Conservation (phyloP, 257 asterid species). For the Jacaranda mimosifolia region DNA sequence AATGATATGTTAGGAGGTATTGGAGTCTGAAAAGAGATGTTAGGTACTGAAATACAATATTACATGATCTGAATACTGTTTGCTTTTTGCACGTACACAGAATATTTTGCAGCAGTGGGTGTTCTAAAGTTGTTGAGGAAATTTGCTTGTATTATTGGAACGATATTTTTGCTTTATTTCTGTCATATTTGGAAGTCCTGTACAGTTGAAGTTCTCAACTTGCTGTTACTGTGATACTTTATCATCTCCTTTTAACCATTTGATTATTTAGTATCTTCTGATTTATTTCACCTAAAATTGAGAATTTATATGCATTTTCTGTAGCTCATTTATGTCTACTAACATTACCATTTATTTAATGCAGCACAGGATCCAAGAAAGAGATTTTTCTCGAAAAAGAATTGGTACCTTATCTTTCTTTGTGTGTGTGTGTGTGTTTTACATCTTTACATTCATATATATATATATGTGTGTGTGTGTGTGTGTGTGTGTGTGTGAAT, state of each 20-base stretch:
- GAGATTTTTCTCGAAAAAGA: constrained; percentile 79
- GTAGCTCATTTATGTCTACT: constrained; percentile 19
- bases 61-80: neutral
- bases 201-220: constrained; percentile 22
- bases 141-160: neutral
- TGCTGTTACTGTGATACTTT: constrained; percentile 20
- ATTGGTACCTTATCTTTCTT: constrained; percentile 60
- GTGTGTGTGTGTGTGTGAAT: too few relatives aligned
- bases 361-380: constrained; percentile 94
- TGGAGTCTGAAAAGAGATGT: neutral
- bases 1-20: constrained; percentile 20
- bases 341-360: constrained; percentile 30
- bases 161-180: constrained; percentile 5
- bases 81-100: neutral
- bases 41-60: neutral
- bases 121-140: neutral
- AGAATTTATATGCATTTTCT: constrained; percentile 22
- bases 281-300: neutral
- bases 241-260: constrained; percentile 5
- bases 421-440: neutral
- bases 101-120: constrained; percentile 17
- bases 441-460: neutral
- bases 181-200: neutral
- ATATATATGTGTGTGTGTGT: neutral
- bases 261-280: constrained; percentile 7